phyloP scores from a whole-genome alignment of 495 filamentous ascomycete species.

The Podospora appendiculata region DNA sequence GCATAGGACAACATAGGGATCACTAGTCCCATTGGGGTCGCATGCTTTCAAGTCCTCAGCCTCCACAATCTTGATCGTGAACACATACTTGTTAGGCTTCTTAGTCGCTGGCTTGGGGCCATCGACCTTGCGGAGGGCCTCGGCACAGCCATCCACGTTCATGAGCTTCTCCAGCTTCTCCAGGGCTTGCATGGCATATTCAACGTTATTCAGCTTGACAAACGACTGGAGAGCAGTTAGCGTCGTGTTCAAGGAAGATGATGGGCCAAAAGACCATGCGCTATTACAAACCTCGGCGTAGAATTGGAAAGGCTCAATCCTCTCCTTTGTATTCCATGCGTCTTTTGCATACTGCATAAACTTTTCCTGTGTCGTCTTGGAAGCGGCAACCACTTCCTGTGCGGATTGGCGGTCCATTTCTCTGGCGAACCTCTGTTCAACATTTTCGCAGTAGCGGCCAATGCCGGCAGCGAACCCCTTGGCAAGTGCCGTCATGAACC shows the following conservation, averaged over 20 bases:
- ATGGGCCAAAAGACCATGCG: background rate
- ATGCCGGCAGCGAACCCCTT: conserved; percentile 81
- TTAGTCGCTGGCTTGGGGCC: conserved; percentile 42
- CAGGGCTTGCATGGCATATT: conserved; percentile 82
- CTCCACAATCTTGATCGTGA: conserved; percentile 98
- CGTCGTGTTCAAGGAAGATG: background rate
- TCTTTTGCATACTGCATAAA: conserved; percentile 89
- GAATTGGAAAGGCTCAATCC: conserved; percentile 96
- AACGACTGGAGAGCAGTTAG: conserved; percentile 57
- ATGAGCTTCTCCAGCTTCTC: conserved; percentile 84
- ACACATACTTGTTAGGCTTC: conserved; percentile 77
- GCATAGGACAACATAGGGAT: conserved; percentile 94
- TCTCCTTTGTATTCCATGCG: conserved; percentile 89
- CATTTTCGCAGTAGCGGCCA: conserved; percentile 81
- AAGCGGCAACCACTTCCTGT: conserved; percentile 70
- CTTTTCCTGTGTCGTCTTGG: conserved; percentile 81
- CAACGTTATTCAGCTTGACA: conserved; percentile 96
- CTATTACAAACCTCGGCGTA: conserved; percentile 68
- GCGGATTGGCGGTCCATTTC: conserved; percentile 91
- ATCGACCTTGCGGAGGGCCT: conserved; percentile 60
- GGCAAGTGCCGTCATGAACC: conserved; percentile 93
- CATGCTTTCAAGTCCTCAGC: conserved; percentile 98
- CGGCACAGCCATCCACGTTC: conserved; percentile 89
- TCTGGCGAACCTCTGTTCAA: conserved; percentile 77
- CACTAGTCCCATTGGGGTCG: conserved; percentile 87